Conservation (phyloP, 495 filamentous ascomycete species). For the Daldinia grandis region DNA sequence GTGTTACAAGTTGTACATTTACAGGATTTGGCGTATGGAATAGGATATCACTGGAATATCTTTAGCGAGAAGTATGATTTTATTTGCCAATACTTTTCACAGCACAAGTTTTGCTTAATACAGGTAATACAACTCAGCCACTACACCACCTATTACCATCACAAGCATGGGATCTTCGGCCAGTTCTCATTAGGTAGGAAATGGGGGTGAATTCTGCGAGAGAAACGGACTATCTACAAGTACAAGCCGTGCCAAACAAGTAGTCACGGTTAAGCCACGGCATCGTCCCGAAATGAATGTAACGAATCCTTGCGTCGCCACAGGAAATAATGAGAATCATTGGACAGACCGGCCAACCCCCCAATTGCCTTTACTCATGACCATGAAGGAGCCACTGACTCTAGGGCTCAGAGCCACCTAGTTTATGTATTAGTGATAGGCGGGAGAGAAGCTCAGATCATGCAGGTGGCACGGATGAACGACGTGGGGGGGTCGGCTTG, state of each 20-base stretch:
- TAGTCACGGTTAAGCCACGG: not conserved
- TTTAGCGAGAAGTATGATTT: not conserved
- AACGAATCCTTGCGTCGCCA: constrained; percentile 8
- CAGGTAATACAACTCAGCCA: not conserved
- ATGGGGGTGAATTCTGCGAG: constrained; percentile 6
- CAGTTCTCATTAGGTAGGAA: constrained; percentile 1
- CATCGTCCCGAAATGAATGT: constrained; percentile 7
- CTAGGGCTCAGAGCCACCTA: constrained; percentile 4
- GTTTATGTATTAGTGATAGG: not conserved
- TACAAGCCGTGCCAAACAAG: constrained; percentile 23
- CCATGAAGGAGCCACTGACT: not conserved
- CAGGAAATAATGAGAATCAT: constrained; percentile 7
- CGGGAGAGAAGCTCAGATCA: not conserved
- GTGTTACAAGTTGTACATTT: constrained; percentile 4
- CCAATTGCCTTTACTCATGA: not conserved
- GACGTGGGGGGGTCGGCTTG: not conserved
- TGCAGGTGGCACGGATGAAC: not conserved
- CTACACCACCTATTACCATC: not conserved
- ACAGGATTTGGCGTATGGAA: not conserved
- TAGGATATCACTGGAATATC: constrained; percentile 4
- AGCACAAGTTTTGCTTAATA: not conserved
- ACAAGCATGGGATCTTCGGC: not conserved
- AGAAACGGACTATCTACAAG: constrained; percentile 15
- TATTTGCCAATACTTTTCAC: not conserved
- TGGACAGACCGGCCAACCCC: constrained; percentile 7